Conservation (phyloP, 257 asterid species). For the Lithospermum erythrorhizon region DNA sequence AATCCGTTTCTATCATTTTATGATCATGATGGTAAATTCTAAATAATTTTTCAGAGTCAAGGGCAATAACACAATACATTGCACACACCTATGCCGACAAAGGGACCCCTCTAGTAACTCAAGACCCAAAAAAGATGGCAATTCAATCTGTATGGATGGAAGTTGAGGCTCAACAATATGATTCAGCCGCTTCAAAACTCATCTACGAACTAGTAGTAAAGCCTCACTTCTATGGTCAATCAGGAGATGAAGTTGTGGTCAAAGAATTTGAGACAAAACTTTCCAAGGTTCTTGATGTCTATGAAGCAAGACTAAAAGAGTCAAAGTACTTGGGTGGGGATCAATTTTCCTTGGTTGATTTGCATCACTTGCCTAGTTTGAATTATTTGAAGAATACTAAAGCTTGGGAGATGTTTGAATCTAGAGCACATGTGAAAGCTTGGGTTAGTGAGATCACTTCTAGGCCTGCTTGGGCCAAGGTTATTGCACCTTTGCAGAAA, state of each 20-base stretch:
- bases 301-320: conserved; percentile 31
- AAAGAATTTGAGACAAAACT: conserved; percentile 11
- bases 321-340: conserved; percentile 47
- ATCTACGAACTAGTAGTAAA: conserved; percentile 33
- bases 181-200: conserved; percentile 25
- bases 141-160: conserved; percentile 35
- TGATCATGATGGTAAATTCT: too few species aligned
- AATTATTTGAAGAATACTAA: conserved; percentile 24
- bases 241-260: conserved; percentile 19
- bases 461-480: conserved; percentile 43
- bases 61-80: conserved; percentile 50
- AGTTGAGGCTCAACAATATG: conserved; percentile 50
- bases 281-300: conserved; percentile 35
- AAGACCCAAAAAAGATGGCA: conserved; percentile 37
- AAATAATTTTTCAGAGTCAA: conserved; percentile 44
- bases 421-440: conserved; percentile 25
- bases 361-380: conserved; percentile 38
- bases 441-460: conserved; percentile 34
- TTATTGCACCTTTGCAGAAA: conserved; percentile 4
- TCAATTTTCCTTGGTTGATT: conserved; percentile 28
- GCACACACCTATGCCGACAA: conserved; percentile 30
- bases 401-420: conserved; percentile 28
- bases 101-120: conserved; percentile 26
- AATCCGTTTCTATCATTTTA: too few species aligned
- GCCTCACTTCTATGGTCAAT: conserved; percentile 28